Evolutionary conservation across 257 asterid species (phyloP).

Genomic region (Nicotiana sylvestris): DNA sequence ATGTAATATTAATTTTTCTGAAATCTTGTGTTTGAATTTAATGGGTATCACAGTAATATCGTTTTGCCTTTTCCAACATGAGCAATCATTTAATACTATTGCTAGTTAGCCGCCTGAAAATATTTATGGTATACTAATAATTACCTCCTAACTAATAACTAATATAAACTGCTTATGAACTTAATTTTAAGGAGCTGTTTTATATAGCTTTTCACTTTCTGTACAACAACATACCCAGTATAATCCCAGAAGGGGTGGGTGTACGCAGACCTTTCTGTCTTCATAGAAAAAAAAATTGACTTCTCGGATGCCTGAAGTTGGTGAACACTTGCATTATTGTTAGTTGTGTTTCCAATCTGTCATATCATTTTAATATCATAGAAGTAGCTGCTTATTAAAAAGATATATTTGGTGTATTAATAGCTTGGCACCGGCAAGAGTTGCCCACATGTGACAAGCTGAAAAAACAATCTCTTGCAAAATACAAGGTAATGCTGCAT

Average conservation of each 20-base stretch:
- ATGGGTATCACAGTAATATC: neutral
- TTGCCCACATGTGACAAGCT: neutral
- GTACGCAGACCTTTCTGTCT: neutral
- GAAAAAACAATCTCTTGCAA: no score
- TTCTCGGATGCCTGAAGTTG: slow-evolving; percentile 2
- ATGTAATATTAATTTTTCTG: neutral
- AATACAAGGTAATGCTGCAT: no score
- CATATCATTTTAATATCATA: neutral
- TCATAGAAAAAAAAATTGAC: neutral
- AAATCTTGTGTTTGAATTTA: neutral
- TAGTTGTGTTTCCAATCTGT: neutral
- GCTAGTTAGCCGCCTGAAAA: neutral
- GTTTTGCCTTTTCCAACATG: neutral
- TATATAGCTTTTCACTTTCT: neutral
- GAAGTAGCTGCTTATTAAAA: neutral
- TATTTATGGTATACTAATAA: neutral
- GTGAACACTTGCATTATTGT: neutral
- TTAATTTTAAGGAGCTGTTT: neutral
- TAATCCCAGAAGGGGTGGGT: no score
- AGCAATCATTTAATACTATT: neutral
- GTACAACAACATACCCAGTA: no score
- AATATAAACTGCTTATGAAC: neutral
- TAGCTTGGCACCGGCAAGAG: neutral
- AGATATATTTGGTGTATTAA: neutral
- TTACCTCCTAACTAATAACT: neutral